Evolutionary conservation across 2,329 filamentous ascomycete genomes (phyloP), one percentile per base, ranked within the genome.

Genomic region (Dactylella cylindrospora): DNA sequence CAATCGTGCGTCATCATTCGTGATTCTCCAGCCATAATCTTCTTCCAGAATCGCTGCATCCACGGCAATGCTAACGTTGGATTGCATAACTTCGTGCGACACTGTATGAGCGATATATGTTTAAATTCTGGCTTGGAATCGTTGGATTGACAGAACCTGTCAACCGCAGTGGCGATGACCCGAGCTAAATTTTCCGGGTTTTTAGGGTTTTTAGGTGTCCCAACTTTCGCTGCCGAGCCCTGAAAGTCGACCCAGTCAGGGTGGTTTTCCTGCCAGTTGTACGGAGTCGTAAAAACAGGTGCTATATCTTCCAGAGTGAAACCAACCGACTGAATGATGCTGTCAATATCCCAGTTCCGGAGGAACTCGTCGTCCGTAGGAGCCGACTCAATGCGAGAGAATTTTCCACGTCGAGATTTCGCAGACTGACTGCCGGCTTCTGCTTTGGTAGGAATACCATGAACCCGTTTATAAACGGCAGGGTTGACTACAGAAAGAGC

Each of bases 1-100:
- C 59, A 65, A 31, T 66, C 57, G 17, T 67, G 67, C 2, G 67
- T 64, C 36, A 68, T 54, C 38, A 61, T 19, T 3, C 31, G 39
- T 8, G 44, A 49, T 44, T 46, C 29, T 8, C 54, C 62, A 2
- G 33, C 31, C 9, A 45, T 9, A n/a, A 67, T 61, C n/a, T 46
- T 43, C 5, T 32, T 32, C 67, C 67, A 68, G 12, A 66, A 39
- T 4, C 15, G 22, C 13, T 61, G 31, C 2, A 54, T 43, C 62
- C 62, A 66, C 7, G 26, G 12, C 0, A 64, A 17, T 13, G 67
- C 45, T 10, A 54, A 13, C 10, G 51, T 51, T 3, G 53, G 51
- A 13, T 67, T 65, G 28, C 67, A 44, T 3, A 65, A 20, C 13
- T 52, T 64, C 3, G 59, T 52, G 28, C 59, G 59, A 23, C 50